A percentile compares a stretch with the other conserved stretches of the same genome.
phyloP scores from a whole-genome alignment of 257 asterid genomes.

The Nicotiana undulata region DNA sequence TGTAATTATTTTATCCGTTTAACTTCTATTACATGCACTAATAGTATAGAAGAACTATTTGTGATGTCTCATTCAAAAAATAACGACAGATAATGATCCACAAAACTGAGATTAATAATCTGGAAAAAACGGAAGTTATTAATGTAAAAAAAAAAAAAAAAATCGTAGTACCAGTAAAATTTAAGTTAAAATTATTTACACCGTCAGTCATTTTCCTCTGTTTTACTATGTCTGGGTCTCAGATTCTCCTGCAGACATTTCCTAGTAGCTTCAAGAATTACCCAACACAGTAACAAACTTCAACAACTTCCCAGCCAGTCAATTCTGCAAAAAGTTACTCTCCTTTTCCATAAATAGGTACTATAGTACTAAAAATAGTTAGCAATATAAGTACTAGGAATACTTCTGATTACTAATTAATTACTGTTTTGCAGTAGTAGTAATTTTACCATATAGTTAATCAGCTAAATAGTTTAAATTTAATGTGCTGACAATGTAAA shows the following conservation, averaged over 20 bases:
- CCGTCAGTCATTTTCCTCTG: conserved; percentile 30
- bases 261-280: conserved; percentile 21
- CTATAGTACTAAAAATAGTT: neutral
- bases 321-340: neutral
- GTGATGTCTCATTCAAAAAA: no score
- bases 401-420: neutral
- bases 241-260: conserved; percentile 39
- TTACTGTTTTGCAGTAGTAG: no score
- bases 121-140: no score
- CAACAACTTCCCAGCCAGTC: conserved; percentile 10
- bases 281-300: conserved; percentile 18
- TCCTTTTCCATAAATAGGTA: neutral
- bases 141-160: neutral
- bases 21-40: no score
- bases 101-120: no score
- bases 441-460: no score
- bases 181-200: neutral
- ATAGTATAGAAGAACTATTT: no score
- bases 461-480: no score
- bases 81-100: no score
- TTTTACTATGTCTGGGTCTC: conserved; percentile 39
- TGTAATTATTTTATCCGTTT: no score
- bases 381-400: neutral
- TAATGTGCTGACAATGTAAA: no score
- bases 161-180: neutral